These are phyloP conservation scores for Schizophyllum commune DNA, from an alignment of 1,284 basidiomycete species.

Conservation along the genomic window DNA sequence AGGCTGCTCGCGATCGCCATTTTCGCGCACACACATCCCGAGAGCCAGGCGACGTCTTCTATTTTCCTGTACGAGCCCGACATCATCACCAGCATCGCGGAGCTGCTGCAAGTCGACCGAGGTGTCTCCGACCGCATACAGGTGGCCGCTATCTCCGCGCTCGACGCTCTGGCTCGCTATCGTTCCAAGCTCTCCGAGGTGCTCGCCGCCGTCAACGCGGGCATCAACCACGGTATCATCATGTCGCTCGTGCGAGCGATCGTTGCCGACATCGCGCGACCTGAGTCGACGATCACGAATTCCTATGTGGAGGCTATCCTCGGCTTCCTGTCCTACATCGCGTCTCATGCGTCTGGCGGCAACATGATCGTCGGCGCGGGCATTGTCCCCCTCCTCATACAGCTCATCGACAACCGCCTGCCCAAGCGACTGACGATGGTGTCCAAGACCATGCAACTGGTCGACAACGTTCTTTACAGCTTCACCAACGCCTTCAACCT, in stretches of 20 bases:
- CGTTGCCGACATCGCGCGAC: constrained; percentile 59
- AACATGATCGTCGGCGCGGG: constrained; percentile 98
- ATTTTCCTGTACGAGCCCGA: constrained; percentile 95
- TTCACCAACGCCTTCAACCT: constrained; percentile 84
- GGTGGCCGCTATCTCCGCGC: constrained; percentile 77
- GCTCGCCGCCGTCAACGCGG: constrained; percentile 86
- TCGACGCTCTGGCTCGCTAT: constrained; percentile 88
- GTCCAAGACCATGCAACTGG: constrained; percentile 85
- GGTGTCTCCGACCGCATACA: constrained; percentile 65
- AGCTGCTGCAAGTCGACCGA: constrained; percentile 77
- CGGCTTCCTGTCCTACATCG: constrained; percentile 83
- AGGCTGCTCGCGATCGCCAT: constrained; percentile 87
- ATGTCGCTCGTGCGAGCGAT: constrained; percentile 84
- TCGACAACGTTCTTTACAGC: constrained; percentile 90
- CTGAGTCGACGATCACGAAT: constrained; percentile 62
- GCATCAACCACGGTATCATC: constrained; percentile 92
- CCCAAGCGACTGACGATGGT: constrained; percentile 63
- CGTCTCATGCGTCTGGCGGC: constrained; percentile 77
- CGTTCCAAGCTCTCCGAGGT: constrained; percentile 82
- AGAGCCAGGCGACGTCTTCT: constrained; percentile 71
- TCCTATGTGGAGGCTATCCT: constrained; percentile 84
- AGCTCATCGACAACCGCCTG: constrained; percentile 75
- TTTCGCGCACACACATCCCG: constrained; percentile 78
- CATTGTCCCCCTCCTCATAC: constrained; percentile 82
- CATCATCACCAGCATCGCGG: constrained; percentile 80